Evolutionary conservation across 2,329 filamentous ascomycete genomes (phyloP).

Genomic region (Pseudopithomyces maydicus): DNA sequence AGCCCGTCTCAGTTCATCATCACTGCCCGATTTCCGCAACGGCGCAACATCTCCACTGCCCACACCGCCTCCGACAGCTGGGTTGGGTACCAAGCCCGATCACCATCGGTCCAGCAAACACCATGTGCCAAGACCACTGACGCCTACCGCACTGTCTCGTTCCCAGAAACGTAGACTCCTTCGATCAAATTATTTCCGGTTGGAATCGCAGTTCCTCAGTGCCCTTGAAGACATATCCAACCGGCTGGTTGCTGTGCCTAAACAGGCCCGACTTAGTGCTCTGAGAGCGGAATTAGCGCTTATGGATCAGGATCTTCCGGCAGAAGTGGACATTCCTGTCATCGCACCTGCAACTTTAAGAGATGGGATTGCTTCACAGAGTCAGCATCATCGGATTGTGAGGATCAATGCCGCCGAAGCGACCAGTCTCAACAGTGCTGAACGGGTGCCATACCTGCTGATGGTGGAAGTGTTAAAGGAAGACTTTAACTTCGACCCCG

Average conservation of each 20-base stretch:
- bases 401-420: slow-evolving; percentile 82
- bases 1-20: slow-evolving; percentile 70
- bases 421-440: slow-evolving; percentile 83
- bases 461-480: slow-evolving; percentile 84
- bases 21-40: slow-evolving; percentile 66
- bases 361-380: slow-evolving; percentile 74
- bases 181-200: slow-evolving; percentile 81
- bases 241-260: slow-evolving; percentile 80
- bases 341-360: slow-evolving; percentile 78
- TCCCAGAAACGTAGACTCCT: slow-evolving; percentile 73
- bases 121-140: slow-evolving; percentile 60
- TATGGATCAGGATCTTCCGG: slow-evolving; percentile 79
- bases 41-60: slow-evolving; percentile 51
- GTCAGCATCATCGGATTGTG: slow-evolving; percentile 81
- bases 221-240: slow-evolving; percentile 85
- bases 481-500: slow-evolving; percentile 82
- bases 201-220: slow-evolving; percentile 78
- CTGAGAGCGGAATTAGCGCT: slow-evolving; percentile 79
- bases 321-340: slow-evolving; percentile 82
- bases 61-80: slow-evolving; percentile 48
- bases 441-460: slow-evolving; percentile 82
- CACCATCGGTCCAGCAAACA: slow-evolving; percentile 52
- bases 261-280: slow-evolving; percentile 79
- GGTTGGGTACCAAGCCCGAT: slow-evolving; percentile 40
- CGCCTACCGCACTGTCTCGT: slow-evolving; percentile 65